Conservation (phyloP, 768 basidiomycete species). For the Rhizopogon rudus region DNA sequence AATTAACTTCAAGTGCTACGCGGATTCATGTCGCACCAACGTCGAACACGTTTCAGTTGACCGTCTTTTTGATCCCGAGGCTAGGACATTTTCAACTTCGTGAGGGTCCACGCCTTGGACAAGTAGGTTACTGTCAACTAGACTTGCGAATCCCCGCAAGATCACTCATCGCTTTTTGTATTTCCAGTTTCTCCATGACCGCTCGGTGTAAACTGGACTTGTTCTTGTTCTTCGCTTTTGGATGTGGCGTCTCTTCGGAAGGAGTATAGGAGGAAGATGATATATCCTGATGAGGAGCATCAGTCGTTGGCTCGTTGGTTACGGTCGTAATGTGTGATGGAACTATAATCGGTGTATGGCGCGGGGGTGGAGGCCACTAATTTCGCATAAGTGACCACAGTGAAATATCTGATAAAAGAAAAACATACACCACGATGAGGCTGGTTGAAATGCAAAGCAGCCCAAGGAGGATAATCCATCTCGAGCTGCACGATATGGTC, state of each 20-base stretch:
- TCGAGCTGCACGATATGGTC: slow-evolving; percentile 74
- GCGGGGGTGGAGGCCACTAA: slow-evolving; percentile 84
- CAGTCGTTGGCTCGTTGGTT: slow-evolving; percentile 6
- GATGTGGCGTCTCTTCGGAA: slow-evolving; percentile 8
- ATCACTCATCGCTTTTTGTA: slow-evolving; percentile 65
- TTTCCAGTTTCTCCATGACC: slow-evolving; percentile 70
- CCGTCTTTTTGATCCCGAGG: not conserved
- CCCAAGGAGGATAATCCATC: slow-evolving; percentile 84
- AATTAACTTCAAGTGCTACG: too few species aligned
- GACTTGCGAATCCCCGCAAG: slow-evolving; percentile 21
- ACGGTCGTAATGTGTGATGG: slow-evolving; percentile 53
- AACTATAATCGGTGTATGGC: slow-evolving; percentile 72
- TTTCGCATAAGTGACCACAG: not conserved
- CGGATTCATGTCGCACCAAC: too few species aligned
- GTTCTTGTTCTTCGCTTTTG: slow-evolving; percentile 33
- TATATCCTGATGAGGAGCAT: slow-evolving; percentile 11
- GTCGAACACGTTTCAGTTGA: not conserved
- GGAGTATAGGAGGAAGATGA: slow-evolving; percentile 6
- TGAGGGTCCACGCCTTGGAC: not conserved
- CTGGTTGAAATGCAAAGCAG: slow-evolving; percentile 84
- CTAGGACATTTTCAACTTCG: not conserved
- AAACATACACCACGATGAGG: slow-evolving; percentile 69
- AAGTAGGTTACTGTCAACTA: slow-evolving; percentile 10
- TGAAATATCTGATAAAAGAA: not conserved
- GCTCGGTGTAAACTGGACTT: slow-evolving; percentile 67